Evolutionary conservation across 2,329 filamentous ascomycete genomes (phyloP).

Genomic region (Fusarium graminum): DNA sequence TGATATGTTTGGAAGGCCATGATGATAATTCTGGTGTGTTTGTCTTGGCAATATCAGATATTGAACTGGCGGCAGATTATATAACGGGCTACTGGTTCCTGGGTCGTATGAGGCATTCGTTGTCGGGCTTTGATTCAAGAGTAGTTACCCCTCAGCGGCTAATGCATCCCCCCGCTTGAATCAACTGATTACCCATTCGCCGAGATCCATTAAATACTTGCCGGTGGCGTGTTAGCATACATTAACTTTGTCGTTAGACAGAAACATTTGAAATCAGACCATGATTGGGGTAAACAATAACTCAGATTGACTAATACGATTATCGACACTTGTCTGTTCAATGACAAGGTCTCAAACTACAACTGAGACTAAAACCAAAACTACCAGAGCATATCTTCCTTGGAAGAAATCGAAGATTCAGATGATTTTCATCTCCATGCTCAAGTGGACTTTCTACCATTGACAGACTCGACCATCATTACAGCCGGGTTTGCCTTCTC

Average conservation of each 20-base stretch:
- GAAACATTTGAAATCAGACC: no score
- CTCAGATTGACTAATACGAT: no score
- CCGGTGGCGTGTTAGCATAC: not conserved
- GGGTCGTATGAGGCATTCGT: no score
- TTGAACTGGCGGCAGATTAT: not conserved
- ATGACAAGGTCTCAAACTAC: no score
- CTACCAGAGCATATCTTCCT: no score
- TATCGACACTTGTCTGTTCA: no score
- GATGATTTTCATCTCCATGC: no score
- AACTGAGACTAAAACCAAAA: no score
- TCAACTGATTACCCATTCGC: not conserved
- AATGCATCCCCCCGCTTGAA: not conserved
- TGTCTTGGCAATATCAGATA: not conserved
- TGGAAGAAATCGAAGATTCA: not conserved
- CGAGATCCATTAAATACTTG: not conserved
- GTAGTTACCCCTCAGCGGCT: constrained; percentile 25
- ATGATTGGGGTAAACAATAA: no score
- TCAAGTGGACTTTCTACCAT: constrained; percentile 1
- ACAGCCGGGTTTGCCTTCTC: constrained; percentile 28
- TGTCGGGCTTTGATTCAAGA: constrained; percentile 16
- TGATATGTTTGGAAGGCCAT: constrained; percentile 30
- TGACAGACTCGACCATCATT: constrained; percentile 26
- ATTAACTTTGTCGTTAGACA: no score
- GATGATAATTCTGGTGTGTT: not conserved
- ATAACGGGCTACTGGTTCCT: no score